Percentiles rank a stretch among this genome's conserved stretches.
Evolutionary conservation across 192 early-diverging fungal genomes (phyloP).

Genomic region (Gamsiella multidivaricata): DNA sequence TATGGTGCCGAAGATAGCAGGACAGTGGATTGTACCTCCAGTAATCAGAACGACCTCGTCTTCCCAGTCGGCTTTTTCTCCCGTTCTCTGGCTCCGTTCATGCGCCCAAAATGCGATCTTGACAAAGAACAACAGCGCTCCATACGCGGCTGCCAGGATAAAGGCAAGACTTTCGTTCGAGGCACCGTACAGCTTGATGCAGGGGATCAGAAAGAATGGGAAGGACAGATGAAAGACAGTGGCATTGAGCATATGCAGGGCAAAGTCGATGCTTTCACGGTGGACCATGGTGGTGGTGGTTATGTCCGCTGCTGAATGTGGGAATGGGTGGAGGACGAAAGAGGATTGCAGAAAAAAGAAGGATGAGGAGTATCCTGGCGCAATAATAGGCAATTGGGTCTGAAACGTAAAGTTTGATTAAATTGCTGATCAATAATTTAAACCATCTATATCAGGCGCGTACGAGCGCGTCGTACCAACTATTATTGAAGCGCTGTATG

Average conservation of each 20-base stretch:
- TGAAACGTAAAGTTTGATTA: too few species aligned
- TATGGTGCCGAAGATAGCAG: neutral
- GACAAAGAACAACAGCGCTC: constrained; percentile 8
- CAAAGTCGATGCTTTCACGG: constrained; percentile 43
- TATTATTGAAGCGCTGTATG: too few species aligned
- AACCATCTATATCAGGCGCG: too few species aligned
- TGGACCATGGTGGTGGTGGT: constrained; percentile 17
- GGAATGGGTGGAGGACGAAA: neutral
- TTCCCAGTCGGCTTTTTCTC: constrained; percentile 59
- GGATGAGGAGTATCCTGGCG: too few species aligned
- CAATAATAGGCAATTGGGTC: too few species aligned
- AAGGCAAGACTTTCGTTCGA: constrained; percentile 29
- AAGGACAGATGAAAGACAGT: constrained; percentile 51
- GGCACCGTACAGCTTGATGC: constrained; percentile 40
- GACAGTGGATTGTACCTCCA: constrained; percentile 56
- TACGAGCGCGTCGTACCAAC: too few species aligned
- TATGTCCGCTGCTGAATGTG: constrained; percentile 4
- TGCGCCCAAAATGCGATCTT: constrained; percentile 22
- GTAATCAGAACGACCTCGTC: constrained; percentile 73
- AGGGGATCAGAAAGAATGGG: constrained; percentile 46
- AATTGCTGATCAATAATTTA: too few species aligned
- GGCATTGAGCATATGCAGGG: constrained; percentile 39
- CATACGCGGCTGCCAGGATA: constrained; percentile 20
- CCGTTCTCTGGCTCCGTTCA: constrained; percentile 28
- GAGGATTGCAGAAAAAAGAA: neutral